phyloP scores from a whole-genome alignment of 2,329 filamentous ascomycete genomes.

The Plenodomus lindquistii region DNA sequence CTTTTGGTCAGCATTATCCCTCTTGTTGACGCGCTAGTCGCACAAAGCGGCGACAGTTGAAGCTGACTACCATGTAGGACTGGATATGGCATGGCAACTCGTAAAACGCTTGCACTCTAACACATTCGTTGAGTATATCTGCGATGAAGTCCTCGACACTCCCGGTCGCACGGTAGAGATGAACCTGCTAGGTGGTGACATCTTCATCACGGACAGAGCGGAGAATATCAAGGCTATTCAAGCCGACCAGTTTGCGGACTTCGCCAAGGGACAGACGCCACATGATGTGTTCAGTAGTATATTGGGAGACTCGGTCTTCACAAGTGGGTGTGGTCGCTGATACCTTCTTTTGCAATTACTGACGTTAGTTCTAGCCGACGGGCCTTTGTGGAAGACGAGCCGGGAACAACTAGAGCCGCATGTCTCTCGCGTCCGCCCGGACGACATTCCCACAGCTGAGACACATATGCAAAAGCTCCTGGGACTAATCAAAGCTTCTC shows the following conservation, averaged over 20 bases:
- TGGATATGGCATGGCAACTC: constrained; percentile 11
- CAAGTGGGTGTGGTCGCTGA: no score
- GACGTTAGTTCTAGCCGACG: no score
- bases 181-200: constrained; percentile 7
- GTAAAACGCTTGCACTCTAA: constrained; percentile 4
- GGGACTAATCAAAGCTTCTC: no score
- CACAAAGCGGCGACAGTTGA: no score
- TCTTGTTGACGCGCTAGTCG: no score
- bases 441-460: no score
- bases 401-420: no score
- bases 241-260: constrained; percentile 8
- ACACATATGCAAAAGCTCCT: no score
- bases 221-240: constrained; percentile 13
- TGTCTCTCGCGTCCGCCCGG: no score
- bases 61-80: constrained; percentile 2
- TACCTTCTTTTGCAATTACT: no score
- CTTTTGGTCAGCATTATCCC: no score
- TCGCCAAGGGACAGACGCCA: constrained; percentile 7
- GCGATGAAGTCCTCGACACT: constrained; percentile 5
- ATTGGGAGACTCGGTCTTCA: constrained; percentile 8
- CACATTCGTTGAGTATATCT: constrained; percentile 9
- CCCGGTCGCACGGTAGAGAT: constrained; percentile 9
- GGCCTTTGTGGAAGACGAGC: no score
- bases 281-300: constrained; percentile 12
- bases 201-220: constrained; percentile 10